Conservation (phyloP, 2,329 filamentous ascomycete genomes). For the Ceratocystis variospora region DNA sequence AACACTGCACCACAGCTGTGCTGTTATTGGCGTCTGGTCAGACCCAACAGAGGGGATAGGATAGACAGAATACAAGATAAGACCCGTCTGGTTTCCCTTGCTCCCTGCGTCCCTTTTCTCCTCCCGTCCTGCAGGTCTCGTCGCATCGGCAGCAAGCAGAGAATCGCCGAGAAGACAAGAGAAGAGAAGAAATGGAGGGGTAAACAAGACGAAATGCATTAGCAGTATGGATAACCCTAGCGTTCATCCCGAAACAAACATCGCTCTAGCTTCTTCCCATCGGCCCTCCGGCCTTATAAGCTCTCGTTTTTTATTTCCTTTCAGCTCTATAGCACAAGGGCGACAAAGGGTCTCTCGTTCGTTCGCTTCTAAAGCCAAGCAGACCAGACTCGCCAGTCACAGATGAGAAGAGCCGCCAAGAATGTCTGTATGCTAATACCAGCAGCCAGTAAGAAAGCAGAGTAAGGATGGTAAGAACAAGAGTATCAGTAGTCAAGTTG, state of each 20-base stretch:
- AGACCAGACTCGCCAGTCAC: not conserved
- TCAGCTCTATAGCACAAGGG: not conserved
- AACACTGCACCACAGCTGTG: too few species aligned
- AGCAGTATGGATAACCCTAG: not conserved
- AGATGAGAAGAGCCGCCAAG: not conserved
- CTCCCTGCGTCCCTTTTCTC: not conserved
- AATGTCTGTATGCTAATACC: not conserved
- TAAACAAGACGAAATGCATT: not conserved
- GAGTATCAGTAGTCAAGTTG: not conserved
- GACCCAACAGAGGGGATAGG: not conserved
- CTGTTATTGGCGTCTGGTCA: not conserved
- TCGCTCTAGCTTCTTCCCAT: not conserved
- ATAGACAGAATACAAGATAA: too few species aligned
- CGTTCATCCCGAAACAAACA: too few species aligned
- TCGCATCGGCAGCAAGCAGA: not conserved
- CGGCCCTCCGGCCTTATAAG: not conserved
- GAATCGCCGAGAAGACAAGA: not conserved
- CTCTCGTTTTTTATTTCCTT: not conserved
- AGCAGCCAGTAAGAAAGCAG: not conserved
- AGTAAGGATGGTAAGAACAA: not conserved
- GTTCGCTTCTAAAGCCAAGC: not conserved
- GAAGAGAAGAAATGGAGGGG: not conserved
- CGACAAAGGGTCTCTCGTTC: not conserved
- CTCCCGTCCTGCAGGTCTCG: not conserved
- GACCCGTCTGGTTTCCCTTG: not conserved